Base-by-base conservation (phyloP, 352 stramenopile species). In the Pythium vanterpoolii region DNA sequence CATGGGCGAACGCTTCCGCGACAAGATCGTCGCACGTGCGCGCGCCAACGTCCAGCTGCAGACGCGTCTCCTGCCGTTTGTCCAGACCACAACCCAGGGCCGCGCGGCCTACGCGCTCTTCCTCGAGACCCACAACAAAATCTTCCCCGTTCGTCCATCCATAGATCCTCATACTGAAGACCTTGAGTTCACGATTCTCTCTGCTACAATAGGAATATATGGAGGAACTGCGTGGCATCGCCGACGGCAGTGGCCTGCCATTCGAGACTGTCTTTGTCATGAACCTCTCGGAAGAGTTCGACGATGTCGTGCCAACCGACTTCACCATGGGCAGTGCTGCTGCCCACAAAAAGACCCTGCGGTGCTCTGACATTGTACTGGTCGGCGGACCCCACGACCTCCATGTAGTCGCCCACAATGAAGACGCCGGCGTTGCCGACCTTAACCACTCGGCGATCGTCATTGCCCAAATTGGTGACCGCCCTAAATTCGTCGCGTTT, bases 231-330 rank as follows among this genome's bases (percentile, higher is more conserved):
- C 69, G 78, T 28, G 79, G 82, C 6, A 66, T 91, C 5, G 74
- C 82, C 5, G 62, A 86, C 39, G 82, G 79, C 50, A 89, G 79
- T 36, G 68, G 48, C 7, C 48, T 88, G 10, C 52, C 73, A 5
- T 91, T 91, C 28, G 70, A 82, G 66, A 86, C 71, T 9, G 59
- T 91, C 31, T 91, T 91, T 50, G 62, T 89, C 39, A 65, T 83
- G 60, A 91, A 91, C 65, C 62, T 91, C n/a, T 69, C 85, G 21
- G 82, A 91, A 48, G 79, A 91, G 50, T 91, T 83, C 24, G 76
- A 81, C 19, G 76, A 84, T 40, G 77, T 76, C 6, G 80, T 89
- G 36, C 76, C 72, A 0, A 33, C 57, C 30, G 64, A 57, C 39
- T 86, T 85, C 56, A 69, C 68, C 27, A 60, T 50, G 8, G 5